phyloP scores from a whole-genome alignment of 2,329 filamentous ascomycete genomes.

The Neurospora sp. region DNA sequence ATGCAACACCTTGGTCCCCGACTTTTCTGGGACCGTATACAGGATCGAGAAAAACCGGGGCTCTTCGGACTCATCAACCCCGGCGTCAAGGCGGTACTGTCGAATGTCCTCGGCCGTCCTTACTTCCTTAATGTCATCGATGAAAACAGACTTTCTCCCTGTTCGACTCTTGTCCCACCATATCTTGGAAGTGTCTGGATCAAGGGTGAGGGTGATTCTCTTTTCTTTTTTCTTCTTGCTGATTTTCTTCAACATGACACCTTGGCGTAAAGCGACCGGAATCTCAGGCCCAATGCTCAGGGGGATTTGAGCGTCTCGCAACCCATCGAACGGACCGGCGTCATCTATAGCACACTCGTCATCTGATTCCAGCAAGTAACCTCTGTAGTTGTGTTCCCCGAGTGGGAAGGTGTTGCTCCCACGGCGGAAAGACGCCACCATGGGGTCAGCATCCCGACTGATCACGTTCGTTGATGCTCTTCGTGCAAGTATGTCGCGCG shows the following conservation, averaged over 20 bases:
- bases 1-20: constrained; percentile 80
- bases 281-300: constrained; percentile 58
- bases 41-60: constrained; percentile 81
- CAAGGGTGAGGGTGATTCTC: constrained; percentile 60
- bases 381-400: background rate
- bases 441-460: background rate
- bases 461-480: constrained; percentile 37
- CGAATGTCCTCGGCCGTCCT: constrained; percentile 73
- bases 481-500: constrained; percentile 19
- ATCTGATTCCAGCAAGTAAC: constrained; percentile 11
- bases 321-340: background rate
- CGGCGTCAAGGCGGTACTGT: constrained; percentile 81
- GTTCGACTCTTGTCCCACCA: constrained; percentile 74
- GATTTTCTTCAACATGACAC: constrained; percentile 70
- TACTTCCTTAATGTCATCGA: constrained; percentile 92
- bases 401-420: constrained; percentile 66
- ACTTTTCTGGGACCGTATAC: constrained; percentile 68
- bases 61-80: constrained; percentile 57
- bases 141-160: constrained; percentile 70
- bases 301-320: background rate
- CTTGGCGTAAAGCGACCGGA: constrained; percentile 66
- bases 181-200: constrained; percentile 76
- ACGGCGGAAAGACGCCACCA: constrained; percentile 6
- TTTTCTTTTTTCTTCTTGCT: constrained; percentile 82
- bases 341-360: constrained; percentile 10